phyloP scores from a whole-genome alignment of 495 filamentous ascomycete species.

The Xylaria grammica region DNA sequence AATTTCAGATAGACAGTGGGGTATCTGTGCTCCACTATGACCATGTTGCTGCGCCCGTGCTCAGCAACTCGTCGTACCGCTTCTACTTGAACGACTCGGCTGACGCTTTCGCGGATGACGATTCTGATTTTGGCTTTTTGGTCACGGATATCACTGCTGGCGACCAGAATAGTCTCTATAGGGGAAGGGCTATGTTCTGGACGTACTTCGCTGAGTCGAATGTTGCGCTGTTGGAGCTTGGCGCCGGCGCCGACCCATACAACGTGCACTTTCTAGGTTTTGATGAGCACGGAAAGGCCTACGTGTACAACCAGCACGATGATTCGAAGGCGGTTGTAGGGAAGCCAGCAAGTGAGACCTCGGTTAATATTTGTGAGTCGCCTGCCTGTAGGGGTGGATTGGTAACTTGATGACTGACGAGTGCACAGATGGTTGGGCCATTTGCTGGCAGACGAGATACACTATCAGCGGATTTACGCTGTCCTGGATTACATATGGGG shows the following conservation, averaged over 20 bases:
- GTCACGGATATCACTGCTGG: constrained; percentile 17
- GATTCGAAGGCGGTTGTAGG: constrained; percentile 10
- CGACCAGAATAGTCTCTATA: constrained; percentile 2
- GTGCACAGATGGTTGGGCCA: constrained; percentile 15
- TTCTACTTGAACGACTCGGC: constrained; percentile 12
- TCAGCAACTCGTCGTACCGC: constrained; percentile 15
- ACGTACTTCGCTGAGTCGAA: constrained; percentile 13
- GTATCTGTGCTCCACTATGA: constrained; percentile 17
- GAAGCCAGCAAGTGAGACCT: background rate
- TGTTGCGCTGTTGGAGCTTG: constrained; percentile 15
- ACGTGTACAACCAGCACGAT: constrained; percentile 10
- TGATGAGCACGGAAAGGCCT: constrained; percentile 15
- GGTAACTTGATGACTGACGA: constrained; percentile 11
- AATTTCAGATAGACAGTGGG: background rate
- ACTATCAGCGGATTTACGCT: constrained; percentile 14
- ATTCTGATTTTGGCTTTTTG: background rate
- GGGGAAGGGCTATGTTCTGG: constrained; percentile 19
- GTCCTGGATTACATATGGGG: constrained; percentile 17
- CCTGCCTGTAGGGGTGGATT: background rate
- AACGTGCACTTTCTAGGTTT: background rate
- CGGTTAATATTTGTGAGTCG: constrained; percentile 10
- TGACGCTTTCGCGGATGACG: constrained; percentile 1
- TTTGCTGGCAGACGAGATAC: constrained; percentile 20
- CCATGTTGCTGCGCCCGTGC: constrained; percentile 5
- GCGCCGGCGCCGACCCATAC: constrained; percentile 14